These are phyloP conservation scores for Ascocoryne sarcoides DNA, from an alignment of 2,329 filamentous ascomycete genomes.

Conservation along the genomic window DNA sequence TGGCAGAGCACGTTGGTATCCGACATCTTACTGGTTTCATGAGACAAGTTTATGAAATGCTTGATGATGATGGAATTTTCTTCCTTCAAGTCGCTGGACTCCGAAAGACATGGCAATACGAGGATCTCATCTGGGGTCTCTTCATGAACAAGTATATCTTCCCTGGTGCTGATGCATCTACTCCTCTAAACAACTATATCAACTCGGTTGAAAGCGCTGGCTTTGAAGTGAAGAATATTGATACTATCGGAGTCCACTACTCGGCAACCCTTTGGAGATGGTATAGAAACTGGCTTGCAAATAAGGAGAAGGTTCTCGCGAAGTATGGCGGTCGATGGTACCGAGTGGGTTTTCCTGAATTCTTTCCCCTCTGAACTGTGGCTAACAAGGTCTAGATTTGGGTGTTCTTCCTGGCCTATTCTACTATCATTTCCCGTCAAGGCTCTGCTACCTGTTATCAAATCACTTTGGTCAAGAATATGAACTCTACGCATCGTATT, in stretches of 20 bases:
- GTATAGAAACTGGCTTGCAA: slow-evolving; percentile 98
- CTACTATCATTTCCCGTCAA: slow-evolving; percentile 68
- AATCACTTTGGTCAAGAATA: slow-evolving; percentile 71
- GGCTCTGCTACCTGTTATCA: slow-evolving; percentile 71
- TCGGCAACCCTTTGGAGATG: slow-evolving; percentile 94
- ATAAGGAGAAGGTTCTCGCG: slow-evolving; percentile 82
- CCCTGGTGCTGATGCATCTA: slow-evolving; percentile 92
- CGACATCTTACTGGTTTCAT: slow-evolving; percentile 77
- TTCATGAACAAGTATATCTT: slow-evolving; percentile 99
- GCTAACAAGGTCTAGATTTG: slow-evolving; percentile 50
- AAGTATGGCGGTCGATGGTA: slow-evolving; percentile 97
- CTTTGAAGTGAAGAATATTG: slow-evolving; percentile 83
- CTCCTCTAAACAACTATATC: slow-evolving; percentile 80
- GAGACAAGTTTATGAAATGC: slow-evolving; percentile 85
- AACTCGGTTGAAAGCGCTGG: slow-evolving; percentile 77
- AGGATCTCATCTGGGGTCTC: slow-evolving; percentile 94
- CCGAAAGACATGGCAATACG: slow-evolving; percentile 92
- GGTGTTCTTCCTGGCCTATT: slow-evolving; percentile 74
- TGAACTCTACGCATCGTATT: slow-evolving; percentile 71
- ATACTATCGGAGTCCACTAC: slow-evolving; percentile 95
- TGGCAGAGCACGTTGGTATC: slow-evolving; percentile 97
- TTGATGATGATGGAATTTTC: slow-evolving; percentile 92
- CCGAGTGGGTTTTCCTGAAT: slow-evolving; percentile 57
- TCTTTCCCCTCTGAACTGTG: background rate
- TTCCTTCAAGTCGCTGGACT: slow-evolving; percentile 94